Base-by-base conservation (phyloP, 2,329 filamentous ascomycete species). In the Tolypocladium cylindrosporum region DNA sequence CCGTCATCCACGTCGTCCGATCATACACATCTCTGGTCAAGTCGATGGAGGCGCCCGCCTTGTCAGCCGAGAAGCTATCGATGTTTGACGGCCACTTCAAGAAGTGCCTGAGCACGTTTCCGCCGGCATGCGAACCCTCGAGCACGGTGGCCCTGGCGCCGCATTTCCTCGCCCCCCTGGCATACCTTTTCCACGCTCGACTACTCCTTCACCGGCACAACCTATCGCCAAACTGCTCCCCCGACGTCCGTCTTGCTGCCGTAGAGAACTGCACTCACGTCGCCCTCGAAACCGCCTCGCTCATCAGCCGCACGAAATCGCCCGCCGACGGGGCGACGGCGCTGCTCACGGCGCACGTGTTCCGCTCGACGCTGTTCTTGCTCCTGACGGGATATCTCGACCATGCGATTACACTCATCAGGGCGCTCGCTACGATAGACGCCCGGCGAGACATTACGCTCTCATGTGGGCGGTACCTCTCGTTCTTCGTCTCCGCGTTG, bases 161-260 rank as follows among this genome's bases (percentile, higher is more conserved):
- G 10, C 81, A 86, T 56, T 85, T 88, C 45, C 77, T 97, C 16
- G 83, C 86, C 34, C 89, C 91, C 0, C 78, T 95, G 10, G 81
- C 89, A 39, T 87, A 90, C 66, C 81, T 97, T 10, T 87, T 96
- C 60, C 89, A 90, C 60, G 87, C 88, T 19, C 87, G 91, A n/a
- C 81, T 97, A 37, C 78, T 94, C 42, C 81, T 99, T 10, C 90
- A 96, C 71, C 85, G 94, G 48, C 91, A 96, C 66, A 97, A 97
- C 67, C 79, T 97, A 10, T 86, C 86, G 0, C 89, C 91, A 0
- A 77, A 78, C 11, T 91, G 88, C 66, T 79, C 86, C 0, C 71
- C 77, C 1, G 79, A 87, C 39, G 83, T 87, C 48, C 84, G 93
- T 50, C 73, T 79, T 4, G 81, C 84, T 8, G 91, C 94, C 1